Evolutionary conservation across 352 stramenopile species (phyloP), one percentile per base, ranked within the genome.

Genomic region (Globisporangium solare): DNA sequence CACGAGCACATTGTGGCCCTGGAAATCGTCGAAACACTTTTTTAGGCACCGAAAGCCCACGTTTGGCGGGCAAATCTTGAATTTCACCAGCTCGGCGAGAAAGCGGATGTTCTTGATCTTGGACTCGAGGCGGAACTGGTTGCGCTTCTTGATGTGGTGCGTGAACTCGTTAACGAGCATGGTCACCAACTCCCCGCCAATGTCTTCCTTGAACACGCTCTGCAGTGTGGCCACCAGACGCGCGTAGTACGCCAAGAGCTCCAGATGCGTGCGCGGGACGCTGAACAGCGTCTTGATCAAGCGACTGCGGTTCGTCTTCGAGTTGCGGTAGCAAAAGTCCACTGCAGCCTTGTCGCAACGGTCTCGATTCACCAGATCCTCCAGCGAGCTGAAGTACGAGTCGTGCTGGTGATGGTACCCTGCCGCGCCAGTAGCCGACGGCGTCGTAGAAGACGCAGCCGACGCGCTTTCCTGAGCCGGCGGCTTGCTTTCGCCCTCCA

Each of bases 1-100:
- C 14, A 98, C 83, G 68, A 98, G 84, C 47, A 99, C 93, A 64
- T 98, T 98, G 67, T 96, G 86, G 3, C 94, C 92, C 55, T 88
- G 89, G 64, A 99, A 99, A 63, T 99, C 96, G 55, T 90, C 68
- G 40, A 99, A 89, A 68, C 96, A 99, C 47, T 88, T 81, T 61
- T 96, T 90, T 11, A 98, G 73, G 51, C 94, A 98, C 21, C 89
- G 83, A 47, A 99, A 96, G 32, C 88, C 88, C 18, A 97, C 86
- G 35, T 97, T 97, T 6, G 97, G 96, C 41, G 96, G 95, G 35
- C 94, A 97, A 13, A 98, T 81, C 47, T 88, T 83, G 54, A 99
- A 99, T 61, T 99, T 99, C 14, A 97, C 95, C 0, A 99, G 66
- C 71, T 99, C 97, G 0, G 89, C 92, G 18, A 99, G 77, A 52